Conservation (phyloP, 108 stramenopile species). For the Pseudonitzschia pungens region DNA sequence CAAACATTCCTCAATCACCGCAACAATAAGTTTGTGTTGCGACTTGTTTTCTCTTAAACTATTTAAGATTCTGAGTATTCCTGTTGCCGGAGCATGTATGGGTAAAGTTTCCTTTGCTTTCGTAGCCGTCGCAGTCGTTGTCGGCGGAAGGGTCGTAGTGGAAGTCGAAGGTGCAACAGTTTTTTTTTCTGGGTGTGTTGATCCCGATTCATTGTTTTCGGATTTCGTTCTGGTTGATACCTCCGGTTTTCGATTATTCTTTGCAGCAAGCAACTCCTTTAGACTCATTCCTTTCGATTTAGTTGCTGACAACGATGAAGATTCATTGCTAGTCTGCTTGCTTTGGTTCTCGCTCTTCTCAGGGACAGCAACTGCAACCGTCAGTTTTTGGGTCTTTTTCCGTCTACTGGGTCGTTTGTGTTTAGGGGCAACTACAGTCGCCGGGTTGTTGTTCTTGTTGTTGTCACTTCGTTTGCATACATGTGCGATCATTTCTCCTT, state of each 20-base stretch:
- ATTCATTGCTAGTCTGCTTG: background rate
- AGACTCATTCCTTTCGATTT: background rate
- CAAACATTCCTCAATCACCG: conserved; percentile 61
- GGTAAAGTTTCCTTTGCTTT: conserved; percentile 3
- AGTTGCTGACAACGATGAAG: background rate
- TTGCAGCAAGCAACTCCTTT: conserved; percentile 3
- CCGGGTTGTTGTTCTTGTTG: background rate
- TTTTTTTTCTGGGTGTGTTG: background rate
- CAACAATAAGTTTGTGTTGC: conserved; percentile 27
- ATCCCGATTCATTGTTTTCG: background rate
- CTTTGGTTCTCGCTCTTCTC: background rate
- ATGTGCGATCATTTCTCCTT: conserved; percentile 40
- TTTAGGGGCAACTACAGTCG: conserved; percentile 2
- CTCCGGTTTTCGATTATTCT: background rate
- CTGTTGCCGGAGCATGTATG: conserved; percentile 31
- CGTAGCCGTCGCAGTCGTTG: conserved; percentile 6
- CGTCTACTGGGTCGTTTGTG: conserved; percentile 40
- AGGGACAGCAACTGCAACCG: conserved; percentile 5
- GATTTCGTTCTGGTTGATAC: background rate
- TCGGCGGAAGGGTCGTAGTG: background rate
- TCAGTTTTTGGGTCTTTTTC: background rate
- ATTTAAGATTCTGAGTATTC: conserved; percentile 13
- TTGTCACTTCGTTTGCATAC: conserved; percentile 16
- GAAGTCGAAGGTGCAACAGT: conserved; percentile 6
- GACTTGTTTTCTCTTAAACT: background rate